Evolutionary conservation across 2,329 filamentous ascomycete genomes (phyloP), one percentile per base, ranked within the genome.

Genomic region (Periconia digitata): DNA sequence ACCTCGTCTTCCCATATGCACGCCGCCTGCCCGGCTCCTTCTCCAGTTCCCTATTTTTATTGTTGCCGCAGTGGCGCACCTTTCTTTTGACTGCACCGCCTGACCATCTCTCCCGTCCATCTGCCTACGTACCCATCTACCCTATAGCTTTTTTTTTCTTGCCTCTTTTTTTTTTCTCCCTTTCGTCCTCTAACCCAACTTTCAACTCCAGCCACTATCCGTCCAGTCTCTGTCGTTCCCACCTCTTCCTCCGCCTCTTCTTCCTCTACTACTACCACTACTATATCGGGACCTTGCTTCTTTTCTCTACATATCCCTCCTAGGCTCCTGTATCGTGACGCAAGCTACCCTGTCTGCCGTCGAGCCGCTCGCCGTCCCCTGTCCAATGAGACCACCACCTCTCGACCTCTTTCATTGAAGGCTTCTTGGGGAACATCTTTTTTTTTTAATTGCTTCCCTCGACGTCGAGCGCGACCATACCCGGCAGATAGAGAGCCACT

Each of bases 41-140:
- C 18, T 55, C 55, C 54, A 52, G 61, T 54, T 55, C 51, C 52
- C 54, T 56, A 54, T 55, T 62, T 61, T 63, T 62, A 60, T 62
- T 53, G 10, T 58, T 60, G 66, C 65, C 63, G 65, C 56, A 59
- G 64, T 65, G 66, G 61, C 63, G 63, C 58, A 51, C 27, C 27
- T 54, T 50, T 15, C 27, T 32, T 32, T 32, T 32, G 27, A 32
- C n/a, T 32, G 10, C 27, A 13, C 13, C 24, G 52, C 38, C 36
- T 54, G 10, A 32, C 27, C 27, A 10, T 32, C 27, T 15, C 27
- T 32, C 8, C 27, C 27, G n/a, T 3, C n/a, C 27, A 32, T 10
- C 27, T 13, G 13, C 13, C 24, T 27, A 6, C n/a, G 10, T 15
- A 32, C n/a, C 27, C 27, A 32, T 15, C n/a, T 15, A 32, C 27